A percentile compares a stretch with the other conserved stretches of the same genome.
These are phyloP conservation scores for Iberis pinnata DNA, from an alignment of 345 rosid species.

Conservation along the genomic window DNA sequence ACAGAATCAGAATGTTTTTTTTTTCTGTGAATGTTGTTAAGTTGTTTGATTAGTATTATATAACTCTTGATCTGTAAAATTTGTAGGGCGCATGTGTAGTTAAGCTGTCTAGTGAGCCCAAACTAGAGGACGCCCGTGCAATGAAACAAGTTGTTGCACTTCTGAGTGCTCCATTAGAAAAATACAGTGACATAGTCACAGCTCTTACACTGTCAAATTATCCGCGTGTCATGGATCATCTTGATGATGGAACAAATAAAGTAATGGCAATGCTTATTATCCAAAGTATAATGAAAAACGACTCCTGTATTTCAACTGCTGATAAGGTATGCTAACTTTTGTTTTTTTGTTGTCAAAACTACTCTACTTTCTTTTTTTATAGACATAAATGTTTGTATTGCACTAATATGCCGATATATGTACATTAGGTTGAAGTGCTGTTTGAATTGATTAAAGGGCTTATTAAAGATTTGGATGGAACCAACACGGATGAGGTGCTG, in stretches of 20 bases:
- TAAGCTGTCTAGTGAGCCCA: conserved; percentile 59
- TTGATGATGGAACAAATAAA: conserved; percentile 77
- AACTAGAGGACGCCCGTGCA: conserved; percentile 65
- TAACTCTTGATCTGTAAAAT: not conserved
- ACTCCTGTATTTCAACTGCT: conserved; percentile 60
- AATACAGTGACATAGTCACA: conserved; percentile 74
- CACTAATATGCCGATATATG: conserved; percentile 17
- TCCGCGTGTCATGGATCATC: conserved; percentile 83
- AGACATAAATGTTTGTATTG: not conserved
- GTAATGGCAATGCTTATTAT: conserved; percentile 85
- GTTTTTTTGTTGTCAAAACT: too few relatives aligned
- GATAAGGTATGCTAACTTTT: conserved; percentile 53
- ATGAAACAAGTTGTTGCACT: conserved; percentile 90
- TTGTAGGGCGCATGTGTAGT: conserved; percentile 73
- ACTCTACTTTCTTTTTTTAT: conserved; percentile 19
- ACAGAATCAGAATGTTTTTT: not conserved
- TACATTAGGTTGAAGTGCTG: conserved; percentile 71
- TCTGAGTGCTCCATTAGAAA: conserved; percentile 87
- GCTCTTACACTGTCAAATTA: conserved; percentile 79
- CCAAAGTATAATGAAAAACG: conserved; percentile 78
- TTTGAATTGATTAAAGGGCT: conserved; percentile 84
- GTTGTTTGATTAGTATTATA: conserved; percentile 17
- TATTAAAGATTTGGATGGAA: conserved; percentile 72
- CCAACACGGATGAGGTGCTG: conserved; percentile 54
- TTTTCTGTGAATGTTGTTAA: too few relatives aligned